These are phyloP conservation scores for Beauveria pseudobassiana DNA, from an alignment of 2,329 filamentous ascomycete genomes.

Conservation along the genomic window DNA sequence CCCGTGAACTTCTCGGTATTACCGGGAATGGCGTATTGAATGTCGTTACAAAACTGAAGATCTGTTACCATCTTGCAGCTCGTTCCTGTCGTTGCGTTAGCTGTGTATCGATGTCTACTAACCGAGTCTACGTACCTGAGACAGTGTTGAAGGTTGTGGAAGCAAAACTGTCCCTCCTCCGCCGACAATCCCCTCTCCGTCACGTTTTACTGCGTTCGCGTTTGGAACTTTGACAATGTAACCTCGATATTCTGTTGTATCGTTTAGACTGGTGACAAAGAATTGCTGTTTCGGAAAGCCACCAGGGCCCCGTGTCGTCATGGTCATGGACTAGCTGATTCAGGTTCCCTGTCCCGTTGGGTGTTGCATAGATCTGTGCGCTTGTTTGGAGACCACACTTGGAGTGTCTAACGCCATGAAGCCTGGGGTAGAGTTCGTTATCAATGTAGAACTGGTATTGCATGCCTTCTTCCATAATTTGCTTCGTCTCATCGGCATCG, in stretches of 20 bases:
- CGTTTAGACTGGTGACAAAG: constrained; percentile 68
- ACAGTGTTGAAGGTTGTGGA: constrained; percentile 72
- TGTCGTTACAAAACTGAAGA: constrained; percentile 80
- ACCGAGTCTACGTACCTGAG: constrained; percentile 46
- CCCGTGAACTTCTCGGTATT: constrained; percentile 57
- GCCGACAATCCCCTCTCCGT: constrained; percentile 39
- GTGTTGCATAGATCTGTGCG: constrained; percentile 53
- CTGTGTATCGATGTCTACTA: neutral
- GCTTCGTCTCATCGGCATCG: constrained; percentile 46
- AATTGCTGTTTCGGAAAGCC: constrained; percentile 80
- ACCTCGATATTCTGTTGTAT: constrained; percentile 62
- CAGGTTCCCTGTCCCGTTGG: constrained; percentile 38
- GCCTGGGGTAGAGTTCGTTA: constrained; percentile 48
- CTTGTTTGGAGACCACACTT: constrained; percentile 70
- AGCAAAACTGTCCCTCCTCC: constrained; percentile 68
- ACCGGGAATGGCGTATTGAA: constrained; percentile 84
- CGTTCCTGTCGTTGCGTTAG: constrained; percentile 41
- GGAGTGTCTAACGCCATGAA: constrained; percentile 68
- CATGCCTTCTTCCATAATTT: constrained; percentile 40
- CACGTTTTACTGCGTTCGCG: constrained; percentile 34
- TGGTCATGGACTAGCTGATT: constrained; percentile 47
- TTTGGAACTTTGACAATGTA: constrained; percentile 59
- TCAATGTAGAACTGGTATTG: constrained; percentile 76
- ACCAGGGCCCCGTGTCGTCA: constrained; percentile 61
- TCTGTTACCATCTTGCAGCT: constrained; percentile 84